Percentiles rank a stretch among this genome's conserved stretches.
phyloP scores from a whole-genome alignment of 352 stramenopile species.

The Phytopythium chamaehyphon region DNA sequence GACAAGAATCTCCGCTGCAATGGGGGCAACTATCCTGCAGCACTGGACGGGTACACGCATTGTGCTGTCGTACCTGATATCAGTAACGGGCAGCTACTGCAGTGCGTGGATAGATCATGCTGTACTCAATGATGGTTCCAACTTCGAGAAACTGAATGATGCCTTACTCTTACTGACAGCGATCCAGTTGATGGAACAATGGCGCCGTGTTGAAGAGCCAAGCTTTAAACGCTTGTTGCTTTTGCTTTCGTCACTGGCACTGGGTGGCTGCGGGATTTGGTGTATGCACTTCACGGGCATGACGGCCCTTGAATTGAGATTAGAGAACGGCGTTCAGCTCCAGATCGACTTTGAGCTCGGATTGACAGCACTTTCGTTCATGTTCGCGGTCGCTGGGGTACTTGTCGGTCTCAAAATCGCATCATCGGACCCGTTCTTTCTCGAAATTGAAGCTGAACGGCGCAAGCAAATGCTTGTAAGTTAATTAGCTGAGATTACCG shows the following conservation, averaged over 20 bases:
- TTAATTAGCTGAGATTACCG: not conserved
- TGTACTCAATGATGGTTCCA: no score
- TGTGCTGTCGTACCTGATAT: conserved; percentile 47
- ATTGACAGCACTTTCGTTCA: conserved; percentile 44
- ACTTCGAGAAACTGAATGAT: no score
- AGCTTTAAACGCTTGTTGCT: conserved; percentile 35
- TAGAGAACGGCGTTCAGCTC: conserved; percentile 28
- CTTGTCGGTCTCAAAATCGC: conserved; percentile 50
- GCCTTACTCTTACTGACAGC: conserved; percentile 18
- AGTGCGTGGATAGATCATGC: no score
- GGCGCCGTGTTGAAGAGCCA: conserved; percentile 25
- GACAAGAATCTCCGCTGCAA: no score
- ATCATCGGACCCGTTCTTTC: conserved; percentile 55
- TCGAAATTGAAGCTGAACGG: conserved; percentile 44
- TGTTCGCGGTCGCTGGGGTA: conserved; percentile 47
- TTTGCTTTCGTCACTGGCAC: conserved; percentile 23
- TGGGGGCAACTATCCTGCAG: conserved; percentile 18
- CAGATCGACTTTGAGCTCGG: conserved; percentile 53
- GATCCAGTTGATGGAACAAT: conserved; percentile 72
- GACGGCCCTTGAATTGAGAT: conserved; percentile 29
- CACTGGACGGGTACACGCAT: conserved; percentile 44
- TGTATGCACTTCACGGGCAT: conserved; percentile 72
- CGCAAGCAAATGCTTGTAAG: conserved; percentile 42
- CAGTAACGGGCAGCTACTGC: conserved; percentile 60
- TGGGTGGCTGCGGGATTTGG: conserved; percentile 64